Evolutionary conservation across 495 filamentous ascomycete genomes (phyloP).

Genomic region (Lindgomyces ingoldianus): DNA sequence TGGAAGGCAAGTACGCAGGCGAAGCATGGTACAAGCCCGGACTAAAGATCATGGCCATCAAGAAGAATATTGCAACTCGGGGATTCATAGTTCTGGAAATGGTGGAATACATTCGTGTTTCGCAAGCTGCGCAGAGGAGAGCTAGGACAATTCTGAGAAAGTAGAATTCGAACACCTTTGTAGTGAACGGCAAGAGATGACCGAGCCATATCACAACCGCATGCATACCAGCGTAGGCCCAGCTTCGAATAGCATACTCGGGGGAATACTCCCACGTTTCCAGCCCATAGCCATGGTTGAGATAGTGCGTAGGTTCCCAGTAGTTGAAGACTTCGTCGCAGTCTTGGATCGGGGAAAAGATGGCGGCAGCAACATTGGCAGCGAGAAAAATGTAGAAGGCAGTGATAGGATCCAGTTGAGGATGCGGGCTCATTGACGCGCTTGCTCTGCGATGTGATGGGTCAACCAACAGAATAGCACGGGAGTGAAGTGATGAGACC

Average conservation of each 20-base stretch:
- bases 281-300: constrained; percentile 87
- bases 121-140: constrained; percentile 71
- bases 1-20: constrained; percentile 83
- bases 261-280: constrained; percentile 99
- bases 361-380: constrained; percentile 73
- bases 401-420: constrained; percentile 66
- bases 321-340: constrained; percentile 99
- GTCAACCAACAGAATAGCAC: not conserved
- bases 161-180: constrained; percentile 78
- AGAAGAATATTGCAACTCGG: constrained; percentile 78
- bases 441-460: not conserved
- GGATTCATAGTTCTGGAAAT: constrained; percentile 73
- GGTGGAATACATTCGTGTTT: constrained; percentile 75
- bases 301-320: constrained; percentile 97
- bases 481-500: no score
- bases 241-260: constrained; percentile 91
- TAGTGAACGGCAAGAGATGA: constrained; percentile 59
- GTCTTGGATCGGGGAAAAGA: constrained; percentile 90
- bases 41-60: constrained; percentile 71
- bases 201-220: constrained; percentile 67
- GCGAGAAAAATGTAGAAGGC: constrained; percentile 76
- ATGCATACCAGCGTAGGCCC: constrained; percentile 89
- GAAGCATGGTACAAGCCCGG: constrained; percentile 94
- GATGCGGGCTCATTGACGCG: constrained; percentile 27
- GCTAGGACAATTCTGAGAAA: constrained; percentile 74